phyloP scores from a whole-genome alignment of 805 yeast species.

The Saccharomycopsis sp. region DNA sequence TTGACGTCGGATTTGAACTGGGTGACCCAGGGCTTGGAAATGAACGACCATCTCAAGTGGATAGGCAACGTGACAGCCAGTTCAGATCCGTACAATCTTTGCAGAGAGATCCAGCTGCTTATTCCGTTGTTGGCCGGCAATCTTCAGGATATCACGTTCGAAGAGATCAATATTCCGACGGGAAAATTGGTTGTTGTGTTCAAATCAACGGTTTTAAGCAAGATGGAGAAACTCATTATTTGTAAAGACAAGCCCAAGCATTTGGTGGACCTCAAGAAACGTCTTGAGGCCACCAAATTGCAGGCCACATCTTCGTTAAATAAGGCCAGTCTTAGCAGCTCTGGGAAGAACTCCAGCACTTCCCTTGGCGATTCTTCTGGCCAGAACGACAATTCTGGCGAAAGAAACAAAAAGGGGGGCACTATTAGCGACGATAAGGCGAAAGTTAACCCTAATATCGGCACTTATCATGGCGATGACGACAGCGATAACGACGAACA shows the following conservation, averaged over 20 bases:
- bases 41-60: conserved; percentile 79
- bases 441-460: neutral
- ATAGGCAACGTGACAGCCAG: conserved; percentile 26
- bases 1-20: conserved; percentile 36
- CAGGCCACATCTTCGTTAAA: neutral
- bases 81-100: conserved; percentile 58
- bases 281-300: conserved; percentile 27
- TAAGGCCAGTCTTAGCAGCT: neutral
- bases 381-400: neutral
- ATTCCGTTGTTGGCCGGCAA: conserved; percentile 62
- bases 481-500: neutral
- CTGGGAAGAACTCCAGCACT: neutral
- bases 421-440: neutral
- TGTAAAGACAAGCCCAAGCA: conserved; percentile 10
- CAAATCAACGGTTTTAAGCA: conserved; percentile 66
- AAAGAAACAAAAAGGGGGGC: neutral
- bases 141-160: conserved; percentile 72
- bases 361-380: neutral
- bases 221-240: conserved; percentile 18
- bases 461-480: neutral
- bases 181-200: conserved; percentile 74
- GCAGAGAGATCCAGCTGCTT: conserved; percentile 84
- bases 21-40: conserved; percentile 27
- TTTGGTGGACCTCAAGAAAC: conserved; percentile 32
- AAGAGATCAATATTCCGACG: conserved; percentile 79